These are phyloP conservation scores for Acanthamoeba royreba DNA, from an alignment of 208 protist genomes.

Conservation along the genomic window DNA sequence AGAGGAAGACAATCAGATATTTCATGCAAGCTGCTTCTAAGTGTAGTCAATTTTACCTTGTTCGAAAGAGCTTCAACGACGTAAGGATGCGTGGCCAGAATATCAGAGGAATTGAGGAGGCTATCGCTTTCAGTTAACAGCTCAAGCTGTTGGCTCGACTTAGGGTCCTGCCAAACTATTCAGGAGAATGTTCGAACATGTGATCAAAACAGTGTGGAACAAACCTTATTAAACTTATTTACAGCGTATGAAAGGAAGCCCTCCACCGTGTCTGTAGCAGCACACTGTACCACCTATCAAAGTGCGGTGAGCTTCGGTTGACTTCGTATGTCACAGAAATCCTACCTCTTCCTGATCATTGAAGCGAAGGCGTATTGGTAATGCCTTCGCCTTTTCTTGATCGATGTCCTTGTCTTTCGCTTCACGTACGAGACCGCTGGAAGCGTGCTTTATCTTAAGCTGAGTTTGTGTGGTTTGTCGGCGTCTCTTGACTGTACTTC, in stretches of 20 bases:
- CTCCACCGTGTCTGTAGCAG: not conserved
- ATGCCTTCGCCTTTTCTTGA: not conserved
- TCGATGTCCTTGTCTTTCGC: not conserved
- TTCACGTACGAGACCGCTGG: not conserved
- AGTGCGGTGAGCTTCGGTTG: not conserved
- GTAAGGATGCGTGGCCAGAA: not conserved
- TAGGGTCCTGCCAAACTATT: too few relatives aligned
- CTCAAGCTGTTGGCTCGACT: not conserved
- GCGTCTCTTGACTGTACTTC: too few relatives aligned
- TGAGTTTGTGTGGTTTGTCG: not conserved
- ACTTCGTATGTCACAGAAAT: too few relatives aligned
- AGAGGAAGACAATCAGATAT: too few relatives aligned
- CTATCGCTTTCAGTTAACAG: not conserved
- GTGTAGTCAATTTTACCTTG: too few relatives aligned
- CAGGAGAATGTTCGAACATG: too few relatives aligned
- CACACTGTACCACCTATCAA: not conserved
- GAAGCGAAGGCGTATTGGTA: not conserved
- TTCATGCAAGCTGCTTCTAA: too few relatives aligned
- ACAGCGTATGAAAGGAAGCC: not conserved
- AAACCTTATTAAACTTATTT: not conserved
- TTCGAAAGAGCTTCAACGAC: not conserved
- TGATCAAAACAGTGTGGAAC: too few relatives aligned
- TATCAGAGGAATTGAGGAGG: not conserved
- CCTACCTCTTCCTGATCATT: not conserved
- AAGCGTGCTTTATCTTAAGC: not conserved